A percentile compares a stretch with the other conserved stretches of the same genome.
phyloP scores from a whole-genome alignment of 1,284 basidiomycete species.

The Schizophyllum amplum region DNA sequence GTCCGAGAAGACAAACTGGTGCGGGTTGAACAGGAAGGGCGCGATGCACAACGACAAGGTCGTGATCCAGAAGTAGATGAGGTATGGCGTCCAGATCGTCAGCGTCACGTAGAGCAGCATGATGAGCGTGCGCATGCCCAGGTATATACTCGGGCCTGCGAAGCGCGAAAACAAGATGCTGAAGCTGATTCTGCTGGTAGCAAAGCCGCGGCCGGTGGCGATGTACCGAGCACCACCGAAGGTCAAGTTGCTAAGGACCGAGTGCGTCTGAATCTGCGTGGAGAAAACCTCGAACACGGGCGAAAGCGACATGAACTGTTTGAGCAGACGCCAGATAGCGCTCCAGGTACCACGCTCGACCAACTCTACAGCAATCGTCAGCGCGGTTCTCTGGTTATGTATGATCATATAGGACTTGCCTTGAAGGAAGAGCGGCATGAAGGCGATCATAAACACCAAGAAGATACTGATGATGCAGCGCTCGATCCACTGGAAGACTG shows the following conservation, averaged over 20 bases:
- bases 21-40: conserved; percentile 95
- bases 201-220: conserved; percentile 98
- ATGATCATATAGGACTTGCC: conserved; percentile 40
- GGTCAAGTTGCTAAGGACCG: conserved; percentile 89
- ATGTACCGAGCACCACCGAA: conserved; percentile 96
- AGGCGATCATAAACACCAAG: conserved; percentile 93
- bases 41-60: conserved; percentile 83
- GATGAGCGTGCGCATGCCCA: conserved; percentile 86
- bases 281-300: conserved; percentile 94
- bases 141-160: conserved; percentile 92
- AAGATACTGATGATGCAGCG: conserved; percentile 95
- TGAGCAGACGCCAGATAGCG: conserved; percentile 81
- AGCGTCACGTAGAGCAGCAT: conserved; percentile 89
- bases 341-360: conserved; percentile 88
- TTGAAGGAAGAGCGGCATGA: conserved; percentile 90
- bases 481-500: conserved; percentile 89
- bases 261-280: conserved; percentile 94
- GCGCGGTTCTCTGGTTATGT: conserved; percentile 5
- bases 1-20: conserved; percentile 92
- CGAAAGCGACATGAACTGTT: conserved; percentile 90
- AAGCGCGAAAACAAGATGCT: conserved; percentile 93
- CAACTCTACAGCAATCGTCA: conserved; percentile 50
- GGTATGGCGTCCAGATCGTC: conserved; percentile 80
- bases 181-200: conserved; percentile 89
- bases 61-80: conserved; percentile 96